Conservation (phyloP, 2,329 filamentous ascomycete species). For the Pseudogymnoascus sp. region DNA sequence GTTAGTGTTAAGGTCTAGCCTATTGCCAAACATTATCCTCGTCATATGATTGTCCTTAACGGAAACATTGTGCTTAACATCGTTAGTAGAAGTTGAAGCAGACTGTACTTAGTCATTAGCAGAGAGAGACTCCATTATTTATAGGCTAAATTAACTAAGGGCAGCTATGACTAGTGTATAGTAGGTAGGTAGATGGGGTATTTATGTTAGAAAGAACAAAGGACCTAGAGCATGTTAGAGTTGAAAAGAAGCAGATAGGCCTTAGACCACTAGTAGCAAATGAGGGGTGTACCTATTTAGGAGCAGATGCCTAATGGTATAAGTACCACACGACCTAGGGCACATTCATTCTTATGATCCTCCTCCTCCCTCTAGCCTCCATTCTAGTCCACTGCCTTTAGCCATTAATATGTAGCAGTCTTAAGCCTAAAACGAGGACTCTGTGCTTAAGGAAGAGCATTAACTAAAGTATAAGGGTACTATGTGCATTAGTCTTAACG, state of each 20-base stretch:
- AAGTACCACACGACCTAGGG: not conserved
- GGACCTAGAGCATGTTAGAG: not conserved
- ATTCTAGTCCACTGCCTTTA: not conserved
- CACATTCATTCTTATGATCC: not conserved
- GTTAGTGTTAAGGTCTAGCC: not conserved
- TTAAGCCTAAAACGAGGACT: not conserved
- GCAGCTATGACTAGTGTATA: not conserved
- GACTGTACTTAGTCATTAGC: not conserved
- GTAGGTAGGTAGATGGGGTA: not conserved
- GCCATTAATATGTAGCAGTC: not conserved
- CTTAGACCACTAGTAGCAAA: not conserved
- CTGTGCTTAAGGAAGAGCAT: constrained; percentile 7
- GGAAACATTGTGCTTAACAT: not conserved
- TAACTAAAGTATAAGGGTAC: constrained; percentile 10
- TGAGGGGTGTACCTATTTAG: not conserved
- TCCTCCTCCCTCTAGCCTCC: not conserved
- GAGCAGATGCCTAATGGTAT: not conserved
- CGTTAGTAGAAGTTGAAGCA: not conserved
- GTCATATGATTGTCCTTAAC: not conserved
- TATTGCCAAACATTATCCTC: not conserved
- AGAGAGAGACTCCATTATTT: not conserved
- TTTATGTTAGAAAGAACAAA: not conserved
- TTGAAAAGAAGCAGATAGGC: not conserved
- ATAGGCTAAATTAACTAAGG: not conserved
- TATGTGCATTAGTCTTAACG: constrained; percentile 10